Base-by-base conservation (phyloP, 768 basidiomycete species). In the Auriscalpium orientale region DNA sequence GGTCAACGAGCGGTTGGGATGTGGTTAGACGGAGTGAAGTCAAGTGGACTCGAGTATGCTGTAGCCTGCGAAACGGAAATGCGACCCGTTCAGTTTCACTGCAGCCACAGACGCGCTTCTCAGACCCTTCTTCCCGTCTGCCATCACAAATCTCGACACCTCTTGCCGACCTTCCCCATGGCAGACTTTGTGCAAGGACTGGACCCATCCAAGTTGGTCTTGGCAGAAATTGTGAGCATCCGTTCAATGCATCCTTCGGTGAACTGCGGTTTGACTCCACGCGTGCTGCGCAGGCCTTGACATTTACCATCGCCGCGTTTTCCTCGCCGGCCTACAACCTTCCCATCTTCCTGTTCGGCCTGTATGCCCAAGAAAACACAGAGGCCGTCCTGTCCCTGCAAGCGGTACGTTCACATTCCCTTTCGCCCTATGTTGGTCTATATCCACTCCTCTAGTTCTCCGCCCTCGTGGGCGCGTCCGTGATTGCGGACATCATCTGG, bases 311-410 rank as follows among this genome's bases (percentile, higher is more conserved):
- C 46, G 71, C 72, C 56, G 74, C 84, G 5, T 87, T 82, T 65
- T 60, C 72, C 0, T 71, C 81, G 0, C 87, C 89, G 2, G 66
- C 76, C 1, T 93, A 93, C 68, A 93, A 93, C 66, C 74, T 93
- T 20, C 83, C 91, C n/a, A 75, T 93, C 52, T 86, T 90, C 60
- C 76, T 93, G 22, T 91, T 91, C 58, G 91, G 91, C 1, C 71
- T 74, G 1, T 84, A 89, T 67, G 83, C 78, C 0, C 84, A 87
- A 63, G 90, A 92, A 64, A 81, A 76, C 55, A 71, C 73, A 9
- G 89, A 90, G 49, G 81, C 81, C 0, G 62, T 75, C 7, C 81
- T 84, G 58, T 84, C 87, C 5, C 67, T 89, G 63, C 84, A 83
- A 64, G 73, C 75, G 49, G 90, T 89, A 62, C 58, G 78, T 55